These are phyloP conservation scores for Rutstroemia sp. DNA, from an alignment of 2,329 filamentous ascomycete genomes.

Conservation along the genomic window DNA sequence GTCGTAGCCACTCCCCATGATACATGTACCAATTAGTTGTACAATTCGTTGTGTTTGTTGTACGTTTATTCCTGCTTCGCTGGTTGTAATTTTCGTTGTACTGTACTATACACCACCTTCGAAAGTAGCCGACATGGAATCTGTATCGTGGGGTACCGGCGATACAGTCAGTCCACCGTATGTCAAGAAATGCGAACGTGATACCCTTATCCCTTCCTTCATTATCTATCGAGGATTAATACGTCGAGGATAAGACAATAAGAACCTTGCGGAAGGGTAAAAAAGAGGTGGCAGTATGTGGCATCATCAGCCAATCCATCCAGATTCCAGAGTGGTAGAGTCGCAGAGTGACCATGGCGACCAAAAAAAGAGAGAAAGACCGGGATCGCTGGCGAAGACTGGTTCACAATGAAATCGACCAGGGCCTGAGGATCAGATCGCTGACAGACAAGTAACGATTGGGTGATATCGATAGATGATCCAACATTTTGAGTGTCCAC, in stretches of 20 bases:
- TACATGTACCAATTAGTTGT: neutral
- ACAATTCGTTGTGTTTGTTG: neutral
- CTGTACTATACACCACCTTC: neutral
- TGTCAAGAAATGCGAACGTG: constrained; percentile 8
- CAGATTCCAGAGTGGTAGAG: constrained; percentile 4
- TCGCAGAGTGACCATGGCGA: neutral
- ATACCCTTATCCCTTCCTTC: neutral
- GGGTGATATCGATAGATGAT: constrained; percentile 3
- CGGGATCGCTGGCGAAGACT: neutral
- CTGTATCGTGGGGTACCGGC: neutral
- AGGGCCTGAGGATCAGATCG: neutral
- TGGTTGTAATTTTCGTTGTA: constrained; percentile 5
- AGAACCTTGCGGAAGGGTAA: neutral
- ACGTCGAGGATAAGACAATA: neutral
- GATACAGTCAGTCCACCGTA: neutral
- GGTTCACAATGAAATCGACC: constrained; percentile 2
- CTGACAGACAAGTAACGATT: constrained; percentile 1
- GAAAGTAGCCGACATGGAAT: neutral
- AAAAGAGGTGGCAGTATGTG: constrained; percentile 5
- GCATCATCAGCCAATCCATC: constrained; percentile 3
- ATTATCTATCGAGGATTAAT: neutral
- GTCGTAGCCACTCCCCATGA: neutral
- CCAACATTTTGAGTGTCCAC: neutral
- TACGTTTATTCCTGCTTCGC: constrained; percentile 2
- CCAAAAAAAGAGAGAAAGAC: neutral